Evolutionary conservation across 495 filamentous ascomycete species (phyloP), one percentile per base, ranked within the genome.

Genomic region (Tetracladium marchalianum): DNA sequence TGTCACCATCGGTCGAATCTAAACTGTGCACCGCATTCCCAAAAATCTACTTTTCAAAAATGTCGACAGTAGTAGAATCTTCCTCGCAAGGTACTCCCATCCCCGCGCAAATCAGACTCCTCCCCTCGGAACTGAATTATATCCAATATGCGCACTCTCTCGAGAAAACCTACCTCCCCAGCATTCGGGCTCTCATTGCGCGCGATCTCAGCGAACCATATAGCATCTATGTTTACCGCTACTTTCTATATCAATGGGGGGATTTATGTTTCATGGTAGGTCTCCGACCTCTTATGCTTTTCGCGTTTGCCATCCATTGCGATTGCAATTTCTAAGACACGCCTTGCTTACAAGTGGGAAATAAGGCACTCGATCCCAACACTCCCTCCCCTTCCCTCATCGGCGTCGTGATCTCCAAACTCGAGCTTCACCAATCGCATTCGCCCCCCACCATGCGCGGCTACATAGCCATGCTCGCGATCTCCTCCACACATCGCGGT

Each of bases 171-270:
- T 94, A 92, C 54, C 80, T 97, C 37, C 78, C 87, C 38, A 77
- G 85, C 17, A 97, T 99, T 66, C 78, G 93, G 43, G 78, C 87
- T 45, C 66, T 99, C 58, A 99, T 99, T 60, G 94, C 90, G 22
- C 92, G 90, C 50, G 93, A 97, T 60, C 78, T 99, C 22, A 96
- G 90, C 47, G 93, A 99, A 61, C 93, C 93, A 1, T 99, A 99
- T 66, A 97, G 92, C 67, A 96, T 99, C 60, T 99, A 97, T 66
- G 93, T 99, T 41, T 99, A 97, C 68, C 79, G 93, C 22, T 99
- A 97, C 68, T 99, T 99, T 59, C 71, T 99, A 13, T 96, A 92
- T 62, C 87, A 96, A 79, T 99, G 93, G 93, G 87, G 85, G 15
- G 82, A 97, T 54, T 70, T 99, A 16, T 97, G 93, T 58, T 97